Percentiles rank a stretch among this genome's conserved stretches.
Evolutionary conservation across 768 basidiomycete genomes (phyloP).

Genomic region (Boletus coccyginus): DNA sequence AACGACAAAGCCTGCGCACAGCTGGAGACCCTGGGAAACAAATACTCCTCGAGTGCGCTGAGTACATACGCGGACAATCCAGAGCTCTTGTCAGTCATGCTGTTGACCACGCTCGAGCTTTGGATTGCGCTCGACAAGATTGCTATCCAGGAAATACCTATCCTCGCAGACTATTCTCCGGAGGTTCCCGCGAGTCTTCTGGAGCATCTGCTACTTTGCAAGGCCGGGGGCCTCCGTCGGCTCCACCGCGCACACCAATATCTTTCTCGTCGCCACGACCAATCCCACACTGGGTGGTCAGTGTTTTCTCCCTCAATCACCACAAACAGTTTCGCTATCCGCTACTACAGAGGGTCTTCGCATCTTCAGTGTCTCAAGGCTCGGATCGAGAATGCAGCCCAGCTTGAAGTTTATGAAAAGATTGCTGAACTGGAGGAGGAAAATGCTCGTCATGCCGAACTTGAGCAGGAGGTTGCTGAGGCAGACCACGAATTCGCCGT

Average conservation of each 20-base stretch:
- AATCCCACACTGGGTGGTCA: conserved; percentile 20
- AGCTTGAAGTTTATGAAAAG: conserved; percentile 20
- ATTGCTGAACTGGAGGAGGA: conserved; percentile 23
- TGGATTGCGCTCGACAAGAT: conserved; percentile 37
- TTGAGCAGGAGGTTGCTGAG: conserved; percentile 6
- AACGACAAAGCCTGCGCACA: conserved; percentile 13
- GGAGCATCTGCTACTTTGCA: conserved; percentile 29
- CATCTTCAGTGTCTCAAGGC: conserved; percentile 25
- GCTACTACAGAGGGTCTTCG: conserved; percentile 31
- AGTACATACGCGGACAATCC: conserved; percentile 32
- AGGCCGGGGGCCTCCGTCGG: conserved; percentile 26
- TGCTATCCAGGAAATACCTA: conserved; percentile 16
- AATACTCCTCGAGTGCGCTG: conserved; percentile 28
- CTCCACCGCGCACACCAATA: conserved; percentile 29
- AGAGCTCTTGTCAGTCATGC: conserved; percentile 41
- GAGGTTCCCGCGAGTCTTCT: conserved; percentile 29
- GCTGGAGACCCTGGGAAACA: conserved; percentile 23
- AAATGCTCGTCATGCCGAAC: conserved; percentile 21
- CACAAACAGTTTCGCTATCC: conserved; percentile 29
- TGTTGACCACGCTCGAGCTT: conserved; percentile 38
- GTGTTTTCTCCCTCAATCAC: conserved; percentile 31
- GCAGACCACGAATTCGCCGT: conserved; percentile 6
- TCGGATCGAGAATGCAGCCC: conserved; percentile 32
- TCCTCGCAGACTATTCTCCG: conserved; percentile 33
- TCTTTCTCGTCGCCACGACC: conserved; percentile 29